Conservation (phyloP, 495 filamentous ascomycete genomes). For the Annulohypoxylon moriforme region DNA sequence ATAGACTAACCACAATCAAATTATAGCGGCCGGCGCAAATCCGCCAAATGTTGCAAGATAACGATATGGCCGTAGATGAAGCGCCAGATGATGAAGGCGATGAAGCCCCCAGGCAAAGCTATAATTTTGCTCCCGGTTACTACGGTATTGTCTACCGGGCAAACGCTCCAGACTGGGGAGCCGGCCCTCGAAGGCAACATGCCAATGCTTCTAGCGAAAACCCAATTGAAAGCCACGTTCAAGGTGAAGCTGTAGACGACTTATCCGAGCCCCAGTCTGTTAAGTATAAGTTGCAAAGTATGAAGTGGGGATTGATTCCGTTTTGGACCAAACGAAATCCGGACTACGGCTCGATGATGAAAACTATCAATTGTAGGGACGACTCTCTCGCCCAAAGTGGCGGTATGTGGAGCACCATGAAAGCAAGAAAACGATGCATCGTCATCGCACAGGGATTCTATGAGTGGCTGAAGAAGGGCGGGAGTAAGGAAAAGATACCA, state of each 20-base stretch:
- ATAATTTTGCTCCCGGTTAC: slow-evolving; percentile 93
- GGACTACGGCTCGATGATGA: slow-evolving; percentile 78
- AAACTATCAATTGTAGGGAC: slow-evolving; percentile 95
- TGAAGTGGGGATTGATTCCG: slow-evolving; percentile 74
- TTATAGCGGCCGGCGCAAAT: slow-evolving; percentile 72
- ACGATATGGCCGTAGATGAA: slow-evolving; percentile 81
- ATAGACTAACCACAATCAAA: slow-evolving; percentile 26
- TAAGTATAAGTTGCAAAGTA: slow-evolving; percentile 86
- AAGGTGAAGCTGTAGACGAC: slow-evolving; percentile 14
- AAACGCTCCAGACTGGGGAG: slow-evolving; percentile 68
- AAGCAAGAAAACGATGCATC: slow-evolving; percentile 85
- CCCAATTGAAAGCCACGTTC: slow-evolving; percentile 29
- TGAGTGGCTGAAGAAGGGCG: slow-evolving; percentile 90
- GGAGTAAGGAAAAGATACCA: slow-evolving; percentile 81
- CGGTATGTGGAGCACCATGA: slow-evolving; percentile 94
- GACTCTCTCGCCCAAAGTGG: slow-evolving; percentile 80
- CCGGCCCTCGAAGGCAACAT: slow-evolving; percentile 48
- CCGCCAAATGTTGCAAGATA: slow-evolving; percentile 73
- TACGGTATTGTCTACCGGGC: slow-evolving; percentile 89
- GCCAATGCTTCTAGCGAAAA: slow-evolving; percentile 14
- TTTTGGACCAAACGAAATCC: slow-evolving; percentile 91
- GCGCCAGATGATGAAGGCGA: slow-evolving; percentile 72
- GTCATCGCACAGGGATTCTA: slow-evolving; percentile 93
- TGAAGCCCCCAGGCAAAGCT: slow-evolving; percentile 77
- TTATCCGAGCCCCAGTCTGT: slow-evolving; percentile 32